Evolutionary conservation across 108 stramenopile genomes (phyloP).

Genomic region (Cyclotella cryptica): DNA sequence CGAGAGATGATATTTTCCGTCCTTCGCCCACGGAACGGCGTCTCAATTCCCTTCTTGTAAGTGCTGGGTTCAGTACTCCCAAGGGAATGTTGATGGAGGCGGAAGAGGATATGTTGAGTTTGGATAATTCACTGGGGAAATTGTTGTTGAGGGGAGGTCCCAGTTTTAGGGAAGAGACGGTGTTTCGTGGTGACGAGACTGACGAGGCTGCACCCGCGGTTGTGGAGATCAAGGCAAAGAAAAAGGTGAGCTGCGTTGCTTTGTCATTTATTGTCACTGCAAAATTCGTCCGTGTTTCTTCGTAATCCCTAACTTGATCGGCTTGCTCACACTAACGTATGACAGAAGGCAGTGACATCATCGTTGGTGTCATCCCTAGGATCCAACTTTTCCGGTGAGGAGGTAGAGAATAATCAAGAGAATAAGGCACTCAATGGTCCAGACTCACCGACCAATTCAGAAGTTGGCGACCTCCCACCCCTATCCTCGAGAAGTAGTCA

Average conservation of each 20-base stretch:
- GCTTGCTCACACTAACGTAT: too few species aligned
- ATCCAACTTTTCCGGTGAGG: conserved; percentile 8
- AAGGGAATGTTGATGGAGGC: not conserved
- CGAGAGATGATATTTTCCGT: conserved; percentile 43
- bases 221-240: conserved; percentile 9
- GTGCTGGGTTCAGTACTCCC: conserved; percentile 9
- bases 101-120: conserved; percentile 19
- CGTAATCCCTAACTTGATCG: too few species aligned
- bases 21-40: not conserved
- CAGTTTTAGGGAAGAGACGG: conserved; percentile 30
- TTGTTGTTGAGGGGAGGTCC: conserved; percentile 54
- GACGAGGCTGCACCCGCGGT: too few species aligned
- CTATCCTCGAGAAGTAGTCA: not conserved
- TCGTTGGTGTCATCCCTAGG: conserved; percentile 16
- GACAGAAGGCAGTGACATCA: not conserved
- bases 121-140: conserved; percentile 34
- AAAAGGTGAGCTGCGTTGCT: conserved; percentile 3
- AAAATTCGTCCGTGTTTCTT: not conserved
- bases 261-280: not conserved
- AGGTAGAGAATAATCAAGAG: conserved; percentile 8
- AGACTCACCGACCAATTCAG: conserved; percentile 48
- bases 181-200: conserved; percentile 31
- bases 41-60: conserved; percentile 2
- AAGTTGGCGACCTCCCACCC: conserved; percentile 46
- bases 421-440: not conserved